Evolutionary conservation across 1,139 yeast species (phyloP).

Genomic region (Suhomyces choctaworum): DNA sequence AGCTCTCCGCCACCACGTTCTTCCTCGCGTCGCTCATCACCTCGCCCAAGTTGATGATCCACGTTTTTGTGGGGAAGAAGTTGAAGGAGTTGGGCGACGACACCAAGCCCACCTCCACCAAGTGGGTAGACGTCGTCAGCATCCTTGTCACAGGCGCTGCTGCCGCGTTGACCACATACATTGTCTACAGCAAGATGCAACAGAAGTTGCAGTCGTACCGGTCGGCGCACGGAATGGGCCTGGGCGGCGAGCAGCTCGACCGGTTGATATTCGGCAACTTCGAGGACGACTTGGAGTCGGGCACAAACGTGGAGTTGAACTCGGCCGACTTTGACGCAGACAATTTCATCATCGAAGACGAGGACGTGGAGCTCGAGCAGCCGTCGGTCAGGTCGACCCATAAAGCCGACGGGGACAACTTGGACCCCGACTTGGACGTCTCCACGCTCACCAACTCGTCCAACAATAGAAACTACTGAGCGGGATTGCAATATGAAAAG

Average conservation of each 20-base stretch:
- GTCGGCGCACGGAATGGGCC: slow-evolving; percentile 12
- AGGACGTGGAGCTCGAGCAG: slow-evolving; percentile 13
- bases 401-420: neutral
- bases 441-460: slow-evolving; percentile 5
- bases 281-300: slow-evolving; percentile 35
- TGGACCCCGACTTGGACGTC: slow-evolving; percentile 1
- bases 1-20: slow-evolving; percentile 61
- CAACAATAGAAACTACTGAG: slow-evolving; percentile 9
- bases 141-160: slow-evolving; percentile 59
- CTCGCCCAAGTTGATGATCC: slow-evolving; percentile 78
- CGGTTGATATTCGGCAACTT: slow-evolving; percentile 43
- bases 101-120: slow-evolving; percentile 50
- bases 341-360: slow-evolving; percentile 36
- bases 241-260: slow-evolving; percentile 23
- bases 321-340: slow-evolving; percentile 39
- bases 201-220: slow-evolving; percentile 38
- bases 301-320: slow-evolving; percentile 34
- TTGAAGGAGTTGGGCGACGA: slow-evolving; percentile 67
- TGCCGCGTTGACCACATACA: slow-evolving; percentile 63
- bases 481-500: neutral
- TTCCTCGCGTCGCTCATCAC: slow-evolving; percentile 71
- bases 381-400: neutral
- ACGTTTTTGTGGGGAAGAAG: slow-evolving; percentile 78
- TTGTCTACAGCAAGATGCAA: slow-evolving; percentile 67
- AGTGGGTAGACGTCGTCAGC: slow-evolving; percentile 62